Evolutionary conservation across 805 yeast genomes (phyloP).

Genomic region (Metschnikowia noctiluminum): DNA sequence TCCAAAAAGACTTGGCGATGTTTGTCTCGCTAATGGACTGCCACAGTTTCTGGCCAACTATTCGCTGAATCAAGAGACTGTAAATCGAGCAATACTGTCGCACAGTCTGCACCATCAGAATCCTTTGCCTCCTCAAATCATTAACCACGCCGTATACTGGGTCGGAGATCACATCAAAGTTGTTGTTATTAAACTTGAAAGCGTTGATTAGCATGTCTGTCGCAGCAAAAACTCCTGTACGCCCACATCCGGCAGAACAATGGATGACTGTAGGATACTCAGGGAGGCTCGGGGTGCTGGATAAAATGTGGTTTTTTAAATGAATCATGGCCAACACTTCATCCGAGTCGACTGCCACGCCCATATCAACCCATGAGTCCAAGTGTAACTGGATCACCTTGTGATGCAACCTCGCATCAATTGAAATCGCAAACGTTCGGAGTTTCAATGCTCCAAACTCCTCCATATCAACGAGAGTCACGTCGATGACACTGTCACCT

Average conservation of each 20-base stretch:
- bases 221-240: constrained; percentile 79
- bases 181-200: constrained; percentile 6
- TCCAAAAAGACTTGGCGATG: constrained; percentile 5
- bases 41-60: constrained; percentile 3
- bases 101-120: constrained; percentile 57
- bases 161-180: constrained; percentile 25
- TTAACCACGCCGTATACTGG: constrained; percentile 48
- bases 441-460: constrained; percentile 13
- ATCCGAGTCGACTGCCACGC: constrained; percentile 52
- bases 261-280: constrained; percentile 47
- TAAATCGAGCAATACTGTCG: constrained; percentile 53
- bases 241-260: constrained; percentile 96
- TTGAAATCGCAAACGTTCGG: constrained; percentile 16
- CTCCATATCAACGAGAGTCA: constrained; percentile 23
- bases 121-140: constrained; percentile 47
- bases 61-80: constrained; percentile 25
- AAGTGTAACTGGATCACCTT: constrained; percentile 72
- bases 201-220: constrained; percentile 55
- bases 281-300: constrained; percentile 3
- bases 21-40: constrained; percentile 4
- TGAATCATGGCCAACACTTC: constrained; percentile 51
- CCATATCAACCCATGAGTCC: constrained; percentile 81
- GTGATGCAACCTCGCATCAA: constrained; percentile 24
- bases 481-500: constrained; percentile 23
- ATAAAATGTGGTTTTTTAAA: constrained; percentile 24